These are phyloP conservation scores for Neofusicoccum sp. DNA, from an alignment of 2,329 filamentous ascomycete genomes.

Conservation along the genomic window DNA sequence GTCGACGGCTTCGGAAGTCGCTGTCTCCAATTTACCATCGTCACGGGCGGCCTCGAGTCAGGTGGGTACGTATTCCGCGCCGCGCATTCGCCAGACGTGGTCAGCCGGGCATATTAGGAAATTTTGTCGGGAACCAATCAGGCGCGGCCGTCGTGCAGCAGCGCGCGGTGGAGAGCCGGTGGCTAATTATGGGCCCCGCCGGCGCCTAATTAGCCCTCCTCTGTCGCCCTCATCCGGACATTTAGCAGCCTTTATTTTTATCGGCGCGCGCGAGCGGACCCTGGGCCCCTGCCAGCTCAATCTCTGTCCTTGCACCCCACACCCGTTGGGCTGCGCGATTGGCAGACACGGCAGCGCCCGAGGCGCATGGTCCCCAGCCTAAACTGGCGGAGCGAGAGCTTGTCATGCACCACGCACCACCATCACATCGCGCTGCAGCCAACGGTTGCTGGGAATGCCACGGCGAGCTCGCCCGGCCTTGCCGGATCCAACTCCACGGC, in stretches of 20 bases:
- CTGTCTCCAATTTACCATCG: constrained; percentile 12
- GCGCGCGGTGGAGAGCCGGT: background rate
- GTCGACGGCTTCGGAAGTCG: constrained; percentile 1
- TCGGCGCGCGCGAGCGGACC: background rate
- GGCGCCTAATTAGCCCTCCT: constrained; percentile 1
- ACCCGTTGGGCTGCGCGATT: constrained; percentile 15
- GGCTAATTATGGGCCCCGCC: background rate
- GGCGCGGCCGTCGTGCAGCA: background rate
- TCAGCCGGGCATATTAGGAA: constrained; percentile 18
- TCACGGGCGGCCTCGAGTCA: constrained; percentile 15
- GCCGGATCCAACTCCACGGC: constrained; percentile 24
- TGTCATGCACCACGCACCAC: constrained; percentile 30
- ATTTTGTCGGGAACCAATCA: constrained; percentile 14
- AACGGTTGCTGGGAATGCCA: background rate
- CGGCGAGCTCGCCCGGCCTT: constrained; percentile 31
- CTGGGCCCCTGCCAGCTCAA: constrained; percentile 15
- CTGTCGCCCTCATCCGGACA: background rate
- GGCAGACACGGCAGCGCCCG: constrained; percentile 18
- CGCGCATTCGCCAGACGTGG: constrained; percentile 3
- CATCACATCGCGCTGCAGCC: constrained; percentile 13
- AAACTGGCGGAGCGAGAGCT: constrained; percentile 29
- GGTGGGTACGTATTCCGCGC: constrained; percentile 4
- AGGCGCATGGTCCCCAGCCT: constrained; percentile 18
- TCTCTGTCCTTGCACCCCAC: constrained; percentile 15
- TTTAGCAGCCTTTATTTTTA: constrained; percentile 10